phyloP scores from a whole-genome alignment of 306 rosid genomes.

The Lithocarpus polystachyus region DNA sequence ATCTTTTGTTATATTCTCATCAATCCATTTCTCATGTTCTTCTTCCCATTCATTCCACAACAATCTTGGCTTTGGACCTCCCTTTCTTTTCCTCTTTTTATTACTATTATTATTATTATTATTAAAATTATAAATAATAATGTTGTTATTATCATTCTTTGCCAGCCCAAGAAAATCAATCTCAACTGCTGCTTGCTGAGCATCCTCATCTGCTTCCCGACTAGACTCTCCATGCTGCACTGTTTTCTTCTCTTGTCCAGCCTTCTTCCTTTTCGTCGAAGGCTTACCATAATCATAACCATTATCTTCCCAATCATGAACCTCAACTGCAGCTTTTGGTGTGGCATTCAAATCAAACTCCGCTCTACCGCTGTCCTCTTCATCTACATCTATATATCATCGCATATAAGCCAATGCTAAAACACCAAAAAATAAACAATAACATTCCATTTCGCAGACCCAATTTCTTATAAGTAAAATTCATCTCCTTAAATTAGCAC shows the following conservation, averaged over 20 bases:
- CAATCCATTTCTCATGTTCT: conserved; percentile 63
- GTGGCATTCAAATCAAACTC: conserved; percentile 19
- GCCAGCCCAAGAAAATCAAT: not conserved
- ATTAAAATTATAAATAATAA: no score
- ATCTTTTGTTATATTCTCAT: conserved; percentile 42
- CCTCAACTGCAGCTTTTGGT: conserved; percentile 8
- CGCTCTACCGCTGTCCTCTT: not conserved
- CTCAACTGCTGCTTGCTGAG: conserved; percentile 2
- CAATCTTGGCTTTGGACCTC: conserved; percentile 27
- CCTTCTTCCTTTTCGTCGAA: conserved; percentile 17
- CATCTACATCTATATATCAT: conserved; percentile 21
- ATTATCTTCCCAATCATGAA: conserved; percentile 23
- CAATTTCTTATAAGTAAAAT: not conserved
- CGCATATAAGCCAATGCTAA: not conserved
- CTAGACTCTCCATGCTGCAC: not conserved
- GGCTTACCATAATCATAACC: conserved; percentile 19
- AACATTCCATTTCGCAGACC: not conserved
- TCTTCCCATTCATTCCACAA: conserved; percentile 72
- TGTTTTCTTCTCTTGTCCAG: conserved; percentile 10
- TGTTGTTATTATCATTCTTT: conserved; percentile 10
- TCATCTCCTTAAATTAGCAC: not conserved
- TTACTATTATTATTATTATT: not conserved
- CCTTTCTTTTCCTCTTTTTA: conserved; percentile 24
- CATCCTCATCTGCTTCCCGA: not conserved
- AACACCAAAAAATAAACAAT: not conserved